These are phyloP conservation scores for Drechslerella stenobrocha DNA, from an alignment of 2,329 filamentous ascomycete genomes.

Conservation along the genomic window DNA sequence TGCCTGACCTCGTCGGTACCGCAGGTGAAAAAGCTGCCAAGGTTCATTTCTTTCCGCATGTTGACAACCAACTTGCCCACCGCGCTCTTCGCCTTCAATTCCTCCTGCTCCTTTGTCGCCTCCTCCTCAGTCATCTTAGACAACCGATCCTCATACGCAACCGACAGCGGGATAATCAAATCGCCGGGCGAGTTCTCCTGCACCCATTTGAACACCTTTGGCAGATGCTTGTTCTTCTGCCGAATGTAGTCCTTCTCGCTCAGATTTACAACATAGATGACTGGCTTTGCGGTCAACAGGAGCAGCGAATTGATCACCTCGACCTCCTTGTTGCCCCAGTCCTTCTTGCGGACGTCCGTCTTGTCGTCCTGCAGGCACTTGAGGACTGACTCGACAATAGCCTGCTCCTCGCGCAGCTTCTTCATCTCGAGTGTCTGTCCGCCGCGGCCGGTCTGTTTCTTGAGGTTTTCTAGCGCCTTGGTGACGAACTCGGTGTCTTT, in stretches of 20 bases:
- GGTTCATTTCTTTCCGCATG: constrained; percentile 88
- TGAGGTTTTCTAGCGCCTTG: constrained; percentile 86
- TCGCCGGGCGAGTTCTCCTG: constrained; percentile 86
- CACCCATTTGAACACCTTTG: constrained; percentile 92
- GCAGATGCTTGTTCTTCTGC: constrained; percentile 99
- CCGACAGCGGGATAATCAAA: constrained; percentile 89
- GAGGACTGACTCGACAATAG: constrained; percentile 86
- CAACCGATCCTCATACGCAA: constrained; percentile 88
- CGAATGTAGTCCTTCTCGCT: constrained; percentile 96
- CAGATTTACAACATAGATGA: constrained; percentile 95
- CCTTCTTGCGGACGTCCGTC: constrained; percentile 80
- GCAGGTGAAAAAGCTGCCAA: constrained; percentile 96
- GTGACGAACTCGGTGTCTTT: constrained; percentile 99
- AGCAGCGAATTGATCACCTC: constrained; percentile 97
- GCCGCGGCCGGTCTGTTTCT: constrained; percentile 92
- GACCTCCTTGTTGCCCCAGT: constrained; percentile 92
- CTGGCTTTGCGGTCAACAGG: constrained; percentile 92
- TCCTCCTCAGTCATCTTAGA: constrained; percentile 77
- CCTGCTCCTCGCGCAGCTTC: constrained; percentile 92
- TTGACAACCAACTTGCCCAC: constrained; percentile 87
- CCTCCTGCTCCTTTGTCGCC: constrained; percentile 83
- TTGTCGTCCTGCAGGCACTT: constrained; percentile 82
- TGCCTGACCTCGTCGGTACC: constrained; percentile 95
- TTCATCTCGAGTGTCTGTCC: constrained; percentile 97
- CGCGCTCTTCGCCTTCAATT: constrained; percentile 78